Conservation (phyloP, 139 green algal genomes). For the Tetraselmis striata region DNA sequence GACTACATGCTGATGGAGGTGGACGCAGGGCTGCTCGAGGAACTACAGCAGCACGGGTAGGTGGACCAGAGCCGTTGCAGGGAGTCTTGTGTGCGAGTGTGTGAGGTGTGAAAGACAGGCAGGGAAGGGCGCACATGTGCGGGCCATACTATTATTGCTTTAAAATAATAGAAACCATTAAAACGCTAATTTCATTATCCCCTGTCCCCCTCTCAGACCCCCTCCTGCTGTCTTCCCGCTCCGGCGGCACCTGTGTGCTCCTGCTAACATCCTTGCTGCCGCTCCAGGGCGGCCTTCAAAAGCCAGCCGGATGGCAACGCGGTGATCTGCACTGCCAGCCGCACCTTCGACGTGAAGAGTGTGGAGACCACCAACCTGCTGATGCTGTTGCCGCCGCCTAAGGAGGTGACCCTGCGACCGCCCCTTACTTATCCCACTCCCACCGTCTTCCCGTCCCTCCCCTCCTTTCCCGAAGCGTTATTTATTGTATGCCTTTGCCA, state of each 20-base stretch:
- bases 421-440: too few species aligned
- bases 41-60: slow-evolving; percentile 22
- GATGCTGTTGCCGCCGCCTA: slow-evolving; percentile 29
- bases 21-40: slow-evolving; percentile 22
- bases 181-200: not conserved
- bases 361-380: slow-evolving; percentile 51
- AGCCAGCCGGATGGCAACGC: slow-evolving; percentile 27
- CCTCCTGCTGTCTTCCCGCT: not conserved
- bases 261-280: not conserved
- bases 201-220: not conserved
- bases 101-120: not conserved
- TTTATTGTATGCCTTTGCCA: too few species aligned
- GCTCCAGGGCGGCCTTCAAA: slow-evolving; percentile 41
- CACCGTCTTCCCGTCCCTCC: too few species aligned
- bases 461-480: too few species aligned
- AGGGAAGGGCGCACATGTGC: not conserved
- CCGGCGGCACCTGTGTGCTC: not conserved
- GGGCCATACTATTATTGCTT: not conserved
- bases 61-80: not conserved
- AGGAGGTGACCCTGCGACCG: slow-evolving; percentile 17
- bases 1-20: slow-evolving; percentile 23
- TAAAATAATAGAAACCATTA: not conserved
- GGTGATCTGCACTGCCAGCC: slow-evolving; percentile 34
- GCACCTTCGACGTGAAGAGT: slow-evolving; percentile 40
- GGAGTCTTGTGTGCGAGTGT: not conserved